Evolutionary conservation across 176 grass and related monocot genomes (phyloP).

Genomic region (bread wheat (Triticum aestivum)): DNA sequence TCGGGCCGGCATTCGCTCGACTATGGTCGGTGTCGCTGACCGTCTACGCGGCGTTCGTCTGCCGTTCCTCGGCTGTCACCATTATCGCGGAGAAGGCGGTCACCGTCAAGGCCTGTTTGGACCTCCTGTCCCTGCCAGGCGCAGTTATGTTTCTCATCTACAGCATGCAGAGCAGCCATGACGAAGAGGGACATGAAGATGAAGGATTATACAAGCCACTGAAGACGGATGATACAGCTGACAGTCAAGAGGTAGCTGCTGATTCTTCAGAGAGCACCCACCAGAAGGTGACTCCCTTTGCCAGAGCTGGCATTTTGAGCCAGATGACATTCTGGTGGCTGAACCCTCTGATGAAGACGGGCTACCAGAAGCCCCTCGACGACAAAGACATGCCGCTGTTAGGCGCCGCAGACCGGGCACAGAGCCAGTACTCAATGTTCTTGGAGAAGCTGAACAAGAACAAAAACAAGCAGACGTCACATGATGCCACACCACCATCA

Average conservation of each 20-base stretch:
- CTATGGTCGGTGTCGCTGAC: slow-evolving; percentile 29
- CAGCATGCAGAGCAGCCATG: slow-evolving; percentile 11
- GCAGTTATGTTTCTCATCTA: slow-evolving; percentile 43
- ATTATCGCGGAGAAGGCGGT: slow-evolving; percentile 33
- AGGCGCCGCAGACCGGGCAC: slow-evolving; percentile 48
- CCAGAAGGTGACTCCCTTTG: slow-evolving; percentile 42
- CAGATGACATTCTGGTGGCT: slow-evolving; percentile 88
- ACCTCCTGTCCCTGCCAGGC: slow-evolving; percentile 55
- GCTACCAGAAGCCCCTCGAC: slow-evolving; percentile 72
- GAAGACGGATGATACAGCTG: slow-evolving; percentile 9
- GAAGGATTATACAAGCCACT: slow-evolving; percentile 55
- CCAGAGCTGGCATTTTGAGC: slow-evolving; percentile 57
- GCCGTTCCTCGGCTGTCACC: slow-evolving; percentile 42
- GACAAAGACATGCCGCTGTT: slow-evolving; percentile 74
- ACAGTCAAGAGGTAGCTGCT: not conserved
- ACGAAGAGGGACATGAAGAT: slow-evolving; percentile 2
- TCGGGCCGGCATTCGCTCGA: slow-evolving; percentile 24
- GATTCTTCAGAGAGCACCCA: not conserved
- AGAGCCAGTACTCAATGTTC: slow-evolving; percentile 49
- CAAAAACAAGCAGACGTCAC: slow-evolving; percentile 10
- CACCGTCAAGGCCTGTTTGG: slow-evolving; percentile 35
- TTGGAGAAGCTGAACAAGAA: slow-evolving; percentile 49
- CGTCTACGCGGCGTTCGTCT: slow-evolving; percentile 40
- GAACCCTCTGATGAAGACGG: slow-evolving; percentile 83
- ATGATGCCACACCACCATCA: slow-evolving; percentile 24